Conservation (phyloP, 1,139 yeast genomes). For the Hansenula lynferdii region DNA sequence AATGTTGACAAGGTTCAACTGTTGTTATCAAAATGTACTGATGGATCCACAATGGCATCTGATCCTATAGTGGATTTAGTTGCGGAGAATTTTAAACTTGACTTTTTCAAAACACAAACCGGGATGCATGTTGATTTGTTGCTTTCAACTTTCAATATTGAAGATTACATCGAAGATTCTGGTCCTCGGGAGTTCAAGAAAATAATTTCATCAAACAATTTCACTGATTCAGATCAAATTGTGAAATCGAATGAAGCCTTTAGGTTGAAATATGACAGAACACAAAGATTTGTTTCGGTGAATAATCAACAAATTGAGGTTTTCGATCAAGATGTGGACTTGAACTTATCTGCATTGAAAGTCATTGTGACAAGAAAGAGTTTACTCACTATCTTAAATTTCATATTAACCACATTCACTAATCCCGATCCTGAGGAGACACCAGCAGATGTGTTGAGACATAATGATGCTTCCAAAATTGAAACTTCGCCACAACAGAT, state of each 20-base stretch:
- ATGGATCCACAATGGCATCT: conserved; percentile 55
- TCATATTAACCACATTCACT: conserved; percentile 80
- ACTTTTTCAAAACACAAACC: conserved; percentile 52
- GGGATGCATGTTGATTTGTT: conserved; percentile 65
- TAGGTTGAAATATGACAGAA: conserved; percentile 53
- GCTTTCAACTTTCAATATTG: conserved; percentile 61
- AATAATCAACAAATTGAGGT: conserved; percentile 58
- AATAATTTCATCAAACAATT: conserved; percentile 63
- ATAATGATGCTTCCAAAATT: conserved; percentile 50
- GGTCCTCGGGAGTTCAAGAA: conserved; percentile 63
- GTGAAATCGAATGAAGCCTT: conserved; percentile 46
- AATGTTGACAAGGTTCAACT: conserved; percentile 59
- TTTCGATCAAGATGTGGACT: conserved; percentile 71
- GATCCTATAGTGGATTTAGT: conserved; percentile 69
- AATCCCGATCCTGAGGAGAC: conserved; percentile 67
- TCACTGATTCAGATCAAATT: conserved; percentile 29
- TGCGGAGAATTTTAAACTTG: conserved; percentile 59
- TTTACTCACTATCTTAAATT: conserved; percentile 72
- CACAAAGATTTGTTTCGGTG: conserved; percentile 57
- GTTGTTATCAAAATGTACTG: conserved; percentile 62
- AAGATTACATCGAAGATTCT: conserved; percentile 69
- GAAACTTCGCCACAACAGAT: conserved; percentile 68
- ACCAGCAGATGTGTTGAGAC: conserved; percentile 65
- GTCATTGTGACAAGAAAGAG: conserved; percentile 77
- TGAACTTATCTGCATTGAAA: conserved; percentile 76